phyloP scores from a whole-genome alignment of 23 red algal species.

The Gracilariopsis chorda region DNA sequence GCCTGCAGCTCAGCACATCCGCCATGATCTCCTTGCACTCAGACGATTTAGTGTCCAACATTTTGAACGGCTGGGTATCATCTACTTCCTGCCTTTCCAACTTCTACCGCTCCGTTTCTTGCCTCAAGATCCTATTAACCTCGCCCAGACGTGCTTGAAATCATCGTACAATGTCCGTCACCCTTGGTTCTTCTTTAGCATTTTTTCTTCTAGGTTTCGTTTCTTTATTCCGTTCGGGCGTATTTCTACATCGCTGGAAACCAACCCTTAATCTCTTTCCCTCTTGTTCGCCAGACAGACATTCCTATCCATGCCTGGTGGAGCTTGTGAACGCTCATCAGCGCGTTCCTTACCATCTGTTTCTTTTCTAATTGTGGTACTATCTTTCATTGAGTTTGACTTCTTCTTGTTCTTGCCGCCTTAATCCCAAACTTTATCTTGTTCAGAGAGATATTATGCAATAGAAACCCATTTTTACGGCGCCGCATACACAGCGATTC shows the following conservation, averaged over 20 bases:
- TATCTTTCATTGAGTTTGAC: too few species aligned
- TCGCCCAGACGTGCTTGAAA: background rate
- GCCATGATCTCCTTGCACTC: background rate
- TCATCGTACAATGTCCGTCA: background rate
- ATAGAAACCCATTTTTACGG: conserved; percentile 1
- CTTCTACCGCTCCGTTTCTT: background rate
- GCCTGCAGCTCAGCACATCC: background rate
- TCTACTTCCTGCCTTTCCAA: background rate
- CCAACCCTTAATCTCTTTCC: background rate
- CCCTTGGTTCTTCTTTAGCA: background rate
- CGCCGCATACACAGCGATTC: background rate
- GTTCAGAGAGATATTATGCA: background rate
- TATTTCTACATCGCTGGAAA: background rate
- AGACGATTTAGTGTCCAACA: background rate
- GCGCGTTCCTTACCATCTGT: background rate
- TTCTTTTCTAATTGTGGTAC: background rate
- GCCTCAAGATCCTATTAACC: background rate
- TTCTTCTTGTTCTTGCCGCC: too few species aligned
- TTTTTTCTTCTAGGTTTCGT: background rate
- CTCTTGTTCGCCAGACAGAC: background rate
- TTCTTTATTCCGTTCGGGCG: conserved; percentile 4
- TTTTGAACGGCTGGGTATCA: background rate
- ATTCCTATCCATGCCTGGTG: background rate
- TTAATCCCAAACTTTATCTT: conserved; percentile 7
- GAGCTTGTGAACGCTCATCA: background rate